Evolutionary conservation across 306 rosid species (phyloP).

Genomic region (Mucuna pruriens): DNA sequence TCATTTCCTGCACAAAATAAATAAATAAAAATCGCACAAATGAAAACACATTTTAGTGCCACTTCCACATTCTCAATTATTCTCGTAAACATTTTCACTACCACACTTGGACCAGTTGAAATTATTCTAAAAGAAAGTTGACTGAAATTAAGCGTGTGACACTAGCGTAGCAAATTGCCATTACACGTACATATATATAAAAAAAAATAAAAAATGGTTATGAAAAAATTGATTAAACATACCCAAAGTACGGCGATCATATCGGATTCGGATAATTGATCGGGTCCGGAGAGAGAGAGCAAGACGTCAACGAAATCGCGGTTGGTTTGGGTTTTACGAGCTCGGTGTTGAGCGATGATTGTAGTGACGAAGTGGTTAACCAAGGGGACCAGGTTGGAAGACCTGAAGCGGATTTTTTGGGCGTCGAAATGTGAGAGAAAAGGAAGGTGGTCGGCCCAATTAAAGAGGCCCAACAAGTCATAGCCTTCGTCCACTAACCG

Average conservation of each 20-base stretch:
- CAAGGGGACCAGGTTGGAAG: constrained; percentile 57
- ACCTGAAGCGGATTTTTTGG: constrained; percentile 63
- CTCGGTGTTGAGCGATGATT: constrained; percentile 58
- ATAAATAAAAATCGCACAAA: not conserved
- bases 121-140: too few relatives aligned
- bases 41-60: not conserved
- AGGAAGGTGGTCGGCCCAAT: constrained; percentile 81
- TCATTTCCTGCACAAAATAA: constrained; percentile 61
- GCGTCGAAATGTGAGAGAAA: constrained; percentile 58
- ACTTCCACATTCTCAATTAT: not conserved
- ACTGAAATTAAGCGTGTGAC: too few relatives aligned
- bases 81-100: not conserved
- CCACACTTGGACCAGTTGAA: not conserved
- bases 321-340: not conserved
- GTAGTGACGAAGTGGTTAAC: constrained; percentile 63
- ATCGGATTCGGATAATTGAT: constrained; percentile 63
- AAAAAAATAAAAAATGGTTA: too few relatives aligned
- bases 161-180: too few relatives aligned
- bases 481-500: constrained; percentile 68
- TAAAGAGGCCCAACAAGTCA: constrained; percentile 63
- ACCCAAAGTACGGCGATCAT: constrained; percentile 89
- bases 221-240: not conserved
- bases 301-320: constrained; percentile 71
- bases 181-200: too few relatives aligned
- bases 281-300: constrained; percentile 63